Conservation (phyloP, 208 protist genomes). For the Trypanosoma vivax region DNA sequence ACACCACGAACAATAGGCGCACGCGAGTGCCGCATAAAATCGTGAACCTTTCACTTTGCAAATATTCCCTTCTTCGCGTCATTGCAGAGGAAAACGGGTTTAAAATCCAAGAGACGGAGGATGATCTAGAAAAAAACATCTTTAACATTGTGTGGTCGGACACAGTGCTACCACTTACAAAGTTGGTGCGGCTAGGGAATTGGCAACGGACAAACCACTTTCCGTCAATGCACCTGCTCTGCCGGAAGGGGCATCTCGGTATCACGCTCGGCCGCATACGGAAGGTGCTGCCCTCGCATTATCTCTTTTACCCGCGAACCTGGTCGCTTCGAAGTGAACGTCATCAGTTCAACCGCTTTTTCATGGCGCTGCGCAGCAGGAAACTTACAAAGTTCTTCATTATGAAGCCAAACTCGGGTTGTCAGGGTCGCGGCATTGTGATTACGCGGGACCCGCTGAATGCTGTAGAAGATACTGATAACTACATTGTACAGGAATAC, state of each 20-base stretch:
- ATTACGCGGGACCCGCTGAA: conserved; percentile 84
- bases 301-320: conserved; percentile 86
- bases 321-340: conserved; percentile 83
- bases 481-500: conserved; percentile 93
- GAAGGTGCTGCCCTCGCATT: conserved; percentile 75
- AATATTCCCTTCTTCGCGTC: conserved; percentile 77
- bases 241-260: conserved; percentile 89
- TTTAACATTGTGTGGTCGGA: conserved; percentile 95
- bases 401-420: conserved; percentile 91
- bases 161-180: conserved; percentile 81
- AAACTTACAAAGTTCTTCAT: conserved; percentile 87
- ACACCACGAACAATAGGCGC: conserved; percentile 19
- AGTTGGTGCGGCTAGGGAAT: conserved; percentile 79
- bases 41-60: conserved; percentile 66
- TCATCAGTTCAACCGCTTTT: conserved; percentile 63
- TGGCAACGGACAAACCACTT: conserved; percentile 96
- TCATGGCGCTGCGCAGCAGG: conserved; percentile 38
- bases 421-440: conserved; percentile 91
- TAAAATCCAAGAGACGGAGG: conserved; percentile 63
- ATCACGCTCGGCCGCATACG: conserved; percentile 86
- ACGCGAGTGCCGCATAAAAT: conserved; percentile 43
- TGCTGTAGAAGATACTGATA: conserved; percentile 72
- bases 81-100: conserved; percentile 72
- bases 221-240: conserved; percentile 91
- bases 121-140: conserved; percentile 75